Conservation (phyloP, 2,329 filamentous ascomycete species). For the Talaromyces funiculosus region DNA sequence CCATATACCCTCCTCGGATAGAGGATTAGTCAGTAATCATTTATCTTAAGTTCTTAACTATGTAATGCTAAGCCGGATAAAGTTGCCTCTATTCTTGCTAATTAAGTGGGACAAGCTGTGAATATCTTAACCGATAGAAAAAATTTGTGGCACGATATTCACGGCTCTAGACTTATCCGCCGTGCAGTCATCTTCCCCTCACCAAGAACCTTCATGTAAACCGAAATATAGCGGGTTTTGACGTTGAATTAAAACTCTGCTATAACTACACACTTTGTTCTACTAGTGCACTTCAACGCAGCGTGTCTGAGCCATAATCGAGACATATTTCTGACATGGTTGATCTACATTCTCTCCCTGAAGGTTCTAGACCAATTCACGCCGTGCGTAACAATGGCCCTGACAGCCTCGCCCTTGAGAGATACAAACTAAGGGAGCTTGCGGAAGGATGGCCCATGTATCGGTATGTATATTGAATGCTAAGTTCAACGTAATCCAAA, state of each 20-base stretch:
- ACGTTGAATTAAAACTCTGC: no score
- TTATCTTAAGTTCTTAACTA: no score
- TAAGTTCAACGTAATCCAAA: no score
- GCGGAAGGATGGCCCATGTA: conserved; percentile 49
- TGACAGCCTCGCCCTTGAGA: conserved; percentile 39
- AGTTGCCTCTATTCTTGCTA: background rate
- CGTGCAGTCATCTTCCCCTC: background rate
- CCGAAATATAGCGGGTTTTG: no score
- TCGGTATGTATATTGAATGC: conserved; percentile 20
- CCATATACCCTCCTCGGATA: background rate
- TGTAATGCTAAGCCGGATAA: no score
- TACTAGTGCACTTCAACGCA: background rate
- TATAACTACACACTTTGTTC: no score
- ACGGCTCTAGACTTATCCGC: background rate
- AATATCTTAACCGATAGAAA: background rate
- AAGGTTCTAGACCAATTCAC: conserved; percentile 31
- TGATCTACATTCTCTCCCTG: conserved; percentile 33
- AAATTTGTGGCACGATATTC: no score
- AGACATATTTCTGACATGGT: conserved; percentile 23
- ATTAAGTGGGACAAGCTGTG: background rate
- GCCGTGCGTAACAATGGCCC: conserved; percentile 47
- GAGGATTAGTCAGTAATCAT: no score
- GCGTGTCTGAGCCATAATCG: background rate
- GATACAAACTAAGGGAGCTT: conserved; percentile 45
- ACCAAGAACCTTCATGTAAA: background rate